A percentile compares a stretch with the other conserved stretches of the same genome.
Conservation (phyloP, 805 yeast species). For the Candida suzukii region DNA sequence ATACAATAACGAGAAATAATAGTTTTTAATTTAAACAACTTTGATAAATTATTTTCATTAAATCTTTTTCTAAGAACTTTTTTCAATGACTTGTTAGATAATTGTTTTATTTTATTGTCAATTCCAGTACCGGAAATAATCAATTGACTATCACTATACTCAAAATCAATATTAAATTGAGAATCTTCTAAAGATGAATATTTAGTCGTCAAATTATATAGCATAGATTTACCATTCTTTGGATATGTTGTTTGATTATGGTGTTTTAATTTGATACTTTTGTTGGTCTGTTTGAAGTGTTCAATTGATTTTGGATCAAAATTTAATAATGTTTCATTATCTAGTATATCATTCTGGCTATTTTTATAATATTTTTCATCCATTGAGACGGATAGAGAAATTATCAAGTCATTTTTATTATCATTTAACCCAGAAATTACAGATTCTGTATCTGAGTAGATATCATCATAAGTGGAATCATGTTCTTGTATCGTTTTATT, state of each 20-base stretch:
- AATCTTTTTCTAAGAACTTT: neutral
- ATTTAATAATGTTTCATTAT: neutral
- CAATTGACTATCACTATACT: neutral
- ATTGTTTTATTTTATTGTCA: neutral
- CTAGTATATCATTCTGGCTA: neutral
- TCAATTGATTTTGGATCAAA: neutral
- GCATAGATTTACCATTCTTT: no score
- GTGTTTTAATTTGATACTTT: no score
- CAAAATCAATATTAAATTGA: no score
- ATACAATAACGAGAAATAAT: neutral
- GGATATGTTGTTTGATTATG: no score
- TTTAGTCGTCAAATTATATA: no score
- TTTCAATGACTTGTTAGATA: neutral
- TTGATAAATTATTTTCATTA: neutral
- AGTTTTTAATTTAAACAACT: neutral
- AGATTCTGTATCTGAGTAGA: conserved; percentile 9
- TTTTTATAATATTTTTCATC: neutral
- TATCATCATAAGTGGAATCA: neutral
- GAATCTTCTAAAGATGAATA: no score
- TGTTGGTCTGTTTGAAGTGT: neutral
- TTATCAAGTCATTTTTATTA: conserved; percentile 4
- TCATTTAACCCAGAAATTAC: conserved; percentile 14
- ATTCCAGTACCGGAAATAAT: neutral
- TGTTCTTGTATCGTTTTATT: neutral
- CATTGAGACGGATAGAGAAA: conserved; percentile 3